phyloP scores from a whole-genome alignment of 805 yeast species.

The Kazachstania psychrophila region DNA sequence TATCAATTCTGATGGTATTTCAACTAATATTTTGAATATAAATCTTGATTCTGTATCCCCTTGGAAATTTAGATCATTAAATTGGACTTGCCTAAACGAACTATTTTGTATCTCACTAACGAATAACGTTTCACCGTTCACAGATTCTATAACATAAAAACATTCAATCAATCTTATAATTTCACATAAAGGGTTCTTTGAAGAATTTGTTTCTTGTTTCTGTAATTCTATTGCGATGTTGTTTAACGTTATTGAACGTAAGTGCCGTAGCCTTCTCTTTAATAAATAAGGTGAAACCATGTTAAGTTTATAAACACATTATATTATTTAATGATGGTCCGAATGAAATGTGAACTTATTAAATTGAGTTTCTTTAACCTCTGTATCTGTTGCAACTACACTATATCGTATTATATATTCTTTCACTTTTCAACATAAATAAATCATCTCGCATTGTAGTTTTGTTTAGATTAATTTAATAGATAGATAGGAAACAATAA shows the following conservation, averaged over 20 bases:
- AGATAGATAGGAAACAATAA: too few relatives aligned
- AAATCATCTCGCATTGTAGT: too few relatives aligned
- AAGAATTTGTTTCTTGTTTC: not conserved
- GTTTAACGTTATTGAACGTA: slow-evolving; percentile 17
- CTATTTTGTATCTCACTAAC: slow-evolving; percentile 23
- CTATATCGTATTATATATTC: too few relatives aligned
- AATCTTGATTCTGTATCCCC: slow-evolving; percentile 12
- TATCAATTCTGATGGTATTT: slow-evolving; percentile 11
- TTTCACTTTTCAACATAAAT: too few relatives aligned
- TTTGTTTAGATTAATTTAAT: too few relatives aligned
- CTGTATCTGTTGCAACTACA: too few relatives aligned
- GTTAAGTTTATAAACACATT: too few relatives aligned
- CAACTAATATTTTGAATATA: slow-evolving; percentile 14
- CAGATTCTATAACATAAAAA: slow-evolving; percentile 17
- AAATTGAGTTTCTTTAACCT: too few relatives aligned
- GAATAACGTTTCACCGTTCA: slow-evolving; percentile 14
- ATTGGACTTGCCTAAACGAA: slow-evolving; percentile 11
- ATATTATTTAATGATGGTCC: too few relatives aligned
- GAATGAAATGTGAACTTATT: too few relatives aligned
- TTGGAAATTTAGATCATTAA: slow-evolving; percentile 20
- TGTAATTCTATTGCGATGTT: slow-evolving; percentile 11
- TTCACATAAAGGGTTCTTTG: not conserved
- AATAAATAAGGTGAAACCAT: slow-evolving; percentile 11
- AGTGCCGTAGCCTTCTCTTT: slow-evolving; percentile 21
- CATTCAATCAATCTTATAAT: slow-evolving; percentile 12